Conservation (phyloP, 1,284 basidiomycete genomes). For the Ceratobasidium sp. region DNA sequence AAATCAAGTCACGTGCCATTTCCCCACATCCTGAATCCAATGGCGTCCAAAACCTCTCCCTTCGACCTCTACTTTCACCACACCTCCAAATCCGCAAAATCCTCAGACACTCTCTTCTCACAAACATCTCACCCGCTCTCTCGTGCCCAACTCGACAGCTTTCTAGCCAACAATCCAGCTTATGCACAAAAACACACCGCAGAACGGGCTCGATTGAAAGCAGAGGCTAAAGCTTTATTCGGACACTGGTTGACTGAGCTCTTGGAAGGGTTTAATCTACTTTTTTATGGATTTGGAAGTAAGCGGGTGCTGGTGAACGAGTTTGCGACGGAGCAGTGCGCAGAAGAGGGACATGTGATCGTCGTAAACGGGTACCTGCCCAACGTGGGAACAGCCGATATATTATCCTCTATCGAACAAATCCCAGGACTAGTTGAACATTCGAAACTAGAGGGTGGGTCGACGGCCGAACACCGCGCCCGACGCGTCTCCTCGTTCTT, state of each 20-base stretch:
- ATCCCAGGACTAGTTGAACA: conserved; percentile 67
- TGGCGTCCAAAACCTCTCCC: conserved; percentile 51
- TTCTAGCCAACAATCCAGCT: conserved; percentile 59
- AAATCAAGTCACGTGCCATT: neutral
- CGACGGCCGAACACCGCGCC: conserved; percentile 68
- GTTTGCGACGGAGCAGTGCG: conserved; percentile 72
- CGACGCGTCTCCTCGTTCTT: conserved; percentile 76
- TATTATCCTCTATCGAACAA: conserved; percentile 74
- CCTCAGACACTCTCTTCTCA: conserved; percentile 83
- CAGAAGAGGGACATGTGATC: conserved; percentile 75
- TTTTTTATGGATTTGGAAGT: conserved; percentile 89
- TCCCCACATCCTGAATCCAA: conserved; percentile 4
- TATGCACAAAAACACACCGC: conserved; percentile 54
- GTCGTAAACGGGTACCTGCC: conserved; percentile 86
- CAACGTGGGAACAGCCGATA: conserved; percentile 74
- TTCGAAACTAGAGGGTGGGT: conserved; percentile 52
- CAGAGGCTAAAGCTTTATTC: conserved; percentile 61
- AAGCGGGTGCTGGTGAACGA: conserved; percentile 81
- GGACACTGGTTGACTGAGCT: conserved; percentile 78
- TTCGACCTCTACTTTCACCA: conserved; percentile 89
- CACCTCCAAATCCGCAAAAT: conserved; percentile 71
- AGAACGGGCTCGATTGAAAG: conserved; percentile 54
- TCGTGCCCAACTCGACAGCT: conserved; percentile 69
- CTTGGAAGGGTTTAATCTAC: conserved; percentile 83
- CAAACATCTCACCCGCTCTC: conserved; percentile 75